Percentiles rank a stretch among this genome's conserved stretches.
Evolutionary conservation across 2,329 filamentous ascomycete genomes (phyloP).

Genomic region (Arthroderma sp.): DNA sequence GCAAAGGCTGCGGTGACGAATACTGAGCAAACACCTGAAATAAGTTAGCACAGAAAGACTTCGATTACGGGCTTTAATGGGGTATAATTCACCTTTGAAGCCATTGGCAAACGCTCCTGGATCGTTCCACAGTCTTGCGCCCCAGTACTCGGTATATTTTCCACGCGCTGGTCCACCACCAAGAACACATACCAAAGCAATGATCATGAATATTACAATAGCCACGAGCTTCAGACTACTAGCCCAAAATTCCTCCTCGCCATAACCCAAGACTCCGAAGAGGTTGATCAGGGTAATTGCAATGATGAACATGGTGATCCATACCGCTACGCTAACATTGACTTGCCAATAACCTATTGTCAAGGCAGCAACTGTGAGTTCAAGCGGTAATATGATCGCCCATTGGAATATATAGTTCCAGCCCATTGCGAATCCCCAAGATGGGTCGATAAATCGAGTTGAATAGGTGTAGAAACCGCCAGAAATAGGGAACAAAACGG

Average conservation of each 20-base stretch:
- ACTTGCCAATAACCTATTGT: slow-evolving; percentile 61
- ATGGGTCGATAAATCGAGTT: slow-evolving; percentile 49
- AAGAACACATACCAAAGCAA: slow-evolving; percentile 55
- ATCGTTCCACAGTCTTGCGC: slow-evolving; percentile 30
- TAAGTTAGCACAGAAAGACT: background rate
- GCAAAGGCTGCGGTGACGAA: slow-evolving; percentile 47
- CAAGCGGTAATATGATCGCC: slow-evolving; percentile 67
- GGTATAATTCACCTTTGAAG: slow-evolving; percentile 25
- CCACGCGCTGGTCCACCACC: slow-evolving; percentile 32
- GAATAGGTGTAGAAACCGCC: slow-evolving; percentile 53
- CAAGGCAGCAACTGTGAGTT: slow-evolving; percentile 69
- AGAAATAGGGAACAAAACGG: slow-evolving; percentile 50
- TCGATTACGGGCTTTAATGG: background rate
- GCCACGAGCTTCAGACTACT: slow-evolving; percentile 69
- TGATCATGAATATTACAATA: slow-evolving; percentile 73
- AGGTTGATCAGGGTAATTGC: slow-evolving; percentile 65
- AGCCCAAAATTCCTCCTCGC: slow-evolving; percentile 73
- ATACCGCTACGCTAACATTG: slow-evolving; percentile 27
- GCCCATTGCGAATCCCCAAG: slow-evolving; percentile 39
- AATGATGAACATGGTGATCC: slow-evolving; percentile 61
- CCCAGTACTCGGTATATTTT: slow-evolving; percentile 20
- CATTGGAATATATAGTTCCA: slow-evolving; percentile 66
- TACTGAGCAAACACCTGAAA: slow-evolving; percentile 43
- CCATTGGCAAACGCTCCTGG: slow-evolving; percentile 38
- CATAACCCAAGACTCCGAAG: slow-evolving; percentile 72